These are phyloP conservation scores for Lichtheimia ramosa DNA, from an alignment of 371 early-diverging fungal genomes.

Conservation along the genomic window DNA sequence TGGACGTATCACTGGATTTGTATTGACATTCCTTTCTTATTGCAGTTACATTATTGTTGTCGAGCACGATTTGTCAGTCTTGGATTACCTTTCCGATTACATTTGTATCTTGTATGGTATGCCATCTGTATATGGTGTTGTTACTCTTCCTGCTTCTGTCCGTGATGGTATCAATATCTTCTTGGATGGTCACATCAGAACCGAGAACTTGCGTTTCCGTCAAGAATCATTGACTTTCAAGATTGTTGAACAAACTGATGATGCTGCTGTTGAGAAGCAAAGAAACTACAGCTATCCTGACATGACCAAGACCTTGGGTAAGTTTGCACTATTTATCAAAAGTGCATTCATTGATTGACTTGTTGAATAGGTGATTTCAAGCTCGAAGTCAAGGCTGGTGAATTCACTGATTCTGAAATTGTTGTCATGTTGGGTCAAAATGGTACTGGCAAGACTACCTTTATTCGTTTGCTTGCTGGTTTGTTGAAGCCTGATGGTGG, in stretches of 20 bases:
- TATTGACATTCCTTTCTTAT: background rate
- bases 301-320: constrained; percentile 82
- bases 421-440: constrained; percentile 99
- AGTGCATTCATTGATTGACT: background rate
- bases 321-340: background rate
- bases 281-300: constrained; percentile 84
- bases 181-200: constrained; percentile 98
- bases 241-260: constrained; percentile 70
- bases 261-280: constrained; percentile 72
- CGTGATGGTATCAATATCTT: constrained; percentile 99
- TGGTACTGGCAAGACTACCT: constrained; percentile 99
- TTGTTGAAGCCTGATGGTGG: constrained; percentile 82
- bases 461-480: constrained; percentile 97
- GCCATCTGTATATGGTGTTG: constrained; percentile 99
- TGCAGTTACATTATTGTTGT: constrained; percentile 95
- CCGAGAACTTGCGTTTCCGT: constrained; percentile 99
- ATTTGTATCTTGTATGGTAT: constrained; percentile 99
- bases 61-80: constrained; percentile 99
- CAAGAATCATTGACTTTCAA: constrained; percentile 96
- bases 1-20: background rate
- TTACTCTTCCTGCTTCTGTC: constrained; percentile 97
- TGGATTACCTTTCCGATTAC: constrained; percentile 99
- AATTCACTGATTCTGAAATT: constrained; percentile 98
- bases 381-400: constrained; percentile 82
- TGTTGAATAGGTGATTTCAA: constrained; percentile 73